These are phyloP conservation scores for Mimosa pudica DNA, from an alignment of 306 rosid genomes.

Conservation along the genomic window DNA sequence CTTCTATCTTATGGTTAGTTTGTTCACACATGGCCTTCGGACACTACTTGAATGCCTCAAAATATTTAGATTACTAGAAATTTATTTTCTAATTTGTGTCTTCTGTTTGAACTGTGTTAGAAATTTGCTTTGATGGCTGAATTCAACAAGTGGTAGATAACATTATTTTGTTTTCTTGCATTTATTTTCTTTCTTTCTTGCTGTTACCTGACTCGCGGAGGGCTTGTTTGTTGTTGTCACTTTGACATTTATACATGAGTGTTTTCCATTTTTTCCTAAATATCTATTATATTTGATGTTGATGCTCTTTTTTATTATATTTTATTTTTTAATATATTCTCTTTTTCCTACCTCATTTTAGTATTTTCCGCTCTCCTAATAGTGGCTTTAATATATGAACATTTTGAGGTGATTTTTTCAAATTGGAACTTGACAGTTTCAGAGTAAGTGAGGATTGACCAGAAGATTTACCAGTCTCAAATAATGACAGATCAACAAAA, in stretches of 20 bases:
- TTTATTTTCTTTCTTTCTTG: not conserved
- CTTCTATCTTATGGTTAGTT: constrained; percentile 11
- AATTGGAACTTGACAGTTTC: constrained; percentile 32
- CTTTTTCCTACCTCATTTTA: not conserved
- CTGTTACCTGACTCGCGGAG: constrained; percentile 5
- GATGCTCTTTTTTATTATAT: not conserved
- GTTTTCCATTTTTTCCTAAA: not conserved
- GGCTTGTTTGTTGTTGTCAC: not conserved
- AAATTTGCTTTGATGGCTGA: constrained; percentile 16
- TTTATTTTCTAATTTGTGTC: constrained; percentile 10
- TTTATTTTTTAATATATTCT: not conserved
- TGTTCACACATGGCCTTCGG: constrained; percentile 11
- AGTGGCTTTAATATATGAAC: constrained; percentile 19
- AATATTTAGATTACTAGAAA: not conserved
- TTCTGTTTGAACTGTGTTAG: constrained; percentile 10
- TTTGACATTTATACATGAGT: constrained; percentile 17
- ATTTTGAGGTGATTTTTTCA: constrained; percentile 12
- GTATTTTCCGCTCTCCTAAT: not conserved
- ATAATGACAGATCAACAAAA: constrained; percentile 68
- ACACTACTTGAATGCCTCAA: constrained; percentile 4
- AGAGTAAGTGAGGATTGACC: constrained; percentile 32
- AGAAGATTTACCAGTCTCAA: constrained; percentile 30
- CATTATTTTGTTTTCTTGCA: not conserved
- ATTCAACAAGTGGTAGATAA: constrained; percentile 11
- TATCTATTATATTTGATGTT: constrained; percentile 11